Evolutionary conservation across 495 filamentous ascomycete species (phyloP), one percentile per base, ranked within the genome.

Genomic region (Aspergillus sclerotioniger): DNA sequence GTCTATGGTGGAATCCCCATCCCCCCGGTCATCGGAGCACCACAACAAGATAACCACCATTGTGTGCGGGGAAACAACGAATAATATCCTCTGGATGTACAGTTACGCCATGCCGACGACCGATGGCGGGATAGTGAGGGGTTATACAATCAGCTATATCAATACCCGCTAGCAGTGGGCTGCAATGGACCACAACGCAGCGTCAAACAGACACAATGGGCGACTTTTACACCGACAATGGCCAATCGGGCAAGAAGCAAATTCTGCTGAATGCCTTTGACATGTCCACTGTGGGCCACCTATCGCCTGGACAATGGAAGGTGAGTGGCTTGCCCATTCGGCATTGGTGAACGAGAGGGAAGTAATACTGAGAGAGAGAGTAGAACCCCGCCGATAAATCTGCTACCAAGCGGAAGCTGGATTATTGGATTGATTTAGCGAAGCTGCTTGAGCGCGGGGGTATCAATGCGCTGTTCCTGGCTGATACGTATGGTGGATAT

Each of bases 241-340:
- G 51, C 31, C 50, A 52, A 21, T 29, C 20, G 12, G 51, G 35
- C 57, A 86, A 82, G 65, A 86, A 86, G 67, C 78, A 80, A 44
- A 79, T 87, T 28, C 78, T 88, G 56, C 67, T 88, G 56, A 87
- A 88, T 69, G 85, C 83, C 28, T 88, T 88, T 60, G 84, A 84
- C 28, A 80, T 82, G 77, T 84, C 68, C 37, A 84, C 81, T 51
- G 74, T 81, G 58, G 86, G 85, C 12, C 85, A 89, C 67, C 71
- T 86, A 62, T 82, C 82, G 31, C 83, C 85, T 8, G 85, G 85
- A 6, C 80, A 85, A 47, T 87, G 82, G 83, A 83, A 80, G 74
- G 80, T 82, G 41, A 60, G 65, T 67, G 45, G 20, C 35, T 4
- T 15, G 39, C 29, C n/a, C n/a, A n/a, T n/a, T n/a, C n/a, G n/a